Conservation (phyloP, 1,139 yeast species). For the Yamadazyma sp. region DNA sequence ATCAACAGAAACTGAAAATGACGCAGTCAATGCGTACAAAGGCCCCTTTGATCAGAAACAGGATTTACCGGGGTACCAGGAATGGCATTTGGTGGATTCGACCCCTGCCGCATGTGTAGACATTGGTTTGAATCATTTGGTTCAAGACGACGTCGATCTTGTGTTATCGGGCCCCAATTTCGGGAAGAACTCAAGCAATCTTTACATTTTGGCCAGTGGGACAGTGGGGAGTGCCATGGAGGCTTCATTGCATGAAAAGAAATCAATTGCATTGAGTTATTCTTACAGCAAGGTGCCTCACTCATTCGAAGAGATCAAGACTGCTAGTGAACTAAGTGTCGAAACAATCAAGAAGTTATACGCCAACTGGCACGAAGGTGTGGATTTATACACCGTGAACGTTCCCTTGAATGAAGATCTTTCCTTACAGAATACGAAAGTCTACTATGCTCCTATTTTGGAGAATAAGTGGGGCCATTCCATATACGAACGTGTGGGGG, state of each 20-base stretch:
- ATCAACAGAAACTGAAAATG: constrained; percentile 28
- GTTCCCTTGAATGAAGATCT: constrained; percentile 67
- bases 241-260: constrained; percentile 76
- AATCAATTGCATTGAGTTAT: constrained; percentile 78
- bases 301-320: constrained; percentile 51
- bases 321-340: constrained; percentile 71
- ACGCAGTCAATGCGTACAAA: constrained; percentile 46
- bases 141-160: constrained; percentile 57
- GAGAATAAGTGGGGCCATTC: constrained; percentile 73
- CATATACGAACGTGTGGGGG: constrained; percentile 36
- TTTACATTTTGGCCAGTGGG: constrained; percentile 90
- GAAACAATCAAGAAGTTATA: constrained; percentile 60
- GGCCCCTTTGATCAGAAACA: constrained; percentile 68
- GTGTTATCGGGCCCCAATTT: constrained; percentile 94
- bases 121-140: constrained; percentile 78
- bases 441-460: constrained; percentile 73
- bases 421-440: constrained; percentile 52
- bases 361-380: constrained; percentile 36
- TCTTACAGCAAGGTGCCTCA: constrained; percentile 65
- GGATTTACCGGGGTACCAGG: constrained; percentile 44
- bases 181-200: constrained; percentile 89
- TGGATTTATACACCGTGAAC: constrained; percentile 81
- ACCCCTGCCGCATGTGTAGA: constrained; percentile 97
- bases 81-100: constrained; percentile 86
- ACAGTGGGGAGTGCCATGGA: constrained; percentile 98